Base-by-base conservation (phyloP, 2,329 filamentous ascomycete species). In the Diaporthe vaccinii region DNA sequence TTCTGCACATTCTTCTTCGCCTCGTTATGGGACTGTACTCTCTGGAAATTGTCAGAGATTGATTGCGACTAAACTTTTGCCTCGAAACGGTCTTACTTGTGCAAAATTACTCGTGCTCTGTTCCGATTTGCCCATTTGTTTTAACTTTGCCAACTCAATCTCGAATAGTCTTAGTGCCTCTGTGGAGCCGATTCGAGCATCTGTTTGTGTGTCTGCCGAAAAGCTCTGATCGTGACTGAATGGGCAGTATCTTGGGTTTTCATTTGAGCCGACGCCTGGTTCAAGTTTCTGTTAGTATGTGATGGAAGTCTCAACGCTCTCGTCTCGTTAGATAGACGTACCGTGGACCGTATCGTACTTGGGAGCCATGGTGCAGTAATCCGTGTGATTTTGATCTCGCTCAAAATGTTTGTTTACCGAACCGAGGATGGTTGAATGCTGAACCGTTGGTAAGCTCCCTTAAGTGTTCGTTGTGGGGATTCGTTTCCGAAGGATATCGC, bases 161-260 rank as follows among this genome's bases (percentile, higher is more conserved):
- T 68, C 65, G 20, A 68, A 68, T 39, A 68, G 65, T 28, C 31
- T 39, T 22, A 68, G 9, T 20, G 65, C 65, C n/a, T 68, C 65
- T 15, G 53, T n/a, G 3, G 65, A 68, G 31, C 65, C 46, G 20
- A 68, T 68, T 6, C 14, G 46, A 28, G 65, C 7, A 28, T 68
- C 65, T 39, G 46, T n/a, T 22, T 15, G 31, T 36, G 46, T 28
- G 6, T 12, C n/a, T 28, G 31, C 15, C 22, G 46, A 28, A 3
- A 53, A 25, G 15, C 1, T 25, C 31, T 53, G 65, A 8, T 49
- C 65, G 49, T 53, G 20, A 8, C 34, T 41, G 9, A 46, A 25
- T 25, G 65, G 3, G 25, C 28, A 68, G 65, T 39, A 68, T 68
- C 65, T 17, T 28, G n/a, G 46, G n/a, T 53, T 68, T 22, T 39